Evolutionary conservation across 2,329 filamentous ascomycete genomes (phyloP), one percentile per base, ranked within the genome.

Genomic region (Cadophora gregata): DNA sequence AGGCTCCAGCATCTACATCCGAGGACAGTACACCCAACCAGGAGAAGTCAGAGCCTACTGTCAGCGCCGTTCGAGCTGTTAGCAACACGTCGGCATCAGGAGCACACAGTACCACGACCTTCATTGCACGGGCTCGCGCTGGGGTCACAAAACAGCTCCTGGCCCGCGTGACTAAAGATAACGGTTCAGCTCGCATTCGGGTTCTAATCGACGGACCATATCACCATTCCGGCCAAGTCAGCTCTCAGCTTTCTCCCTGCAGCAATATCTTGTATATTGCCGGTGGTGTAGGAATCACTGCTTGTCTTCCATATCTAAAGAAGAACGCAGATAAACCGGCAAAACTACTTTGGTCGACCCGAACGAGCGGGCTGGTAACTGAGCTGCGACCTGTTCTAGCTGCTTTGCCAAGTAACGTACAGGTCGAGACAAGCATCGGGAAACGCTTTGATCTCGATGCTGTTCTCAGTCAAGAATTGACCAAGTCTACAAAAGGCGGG

Each of bases 121-220:
- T 50, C 25, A 27, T 61, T 19, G 38, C 42, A 19, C 25, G 59
- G 19, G 45, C 59, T 33, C 42, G 59, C 2, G 31, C 36, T 9
- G 42, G 59, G 7, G 42, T 61, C 1, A 61, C 59, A 25, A 47
- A 45, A 4, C 36, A 61, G 16, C 36, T 61, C 16, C 10, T 21
- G 21, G 53, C 10, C 21, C 53, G 29, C 5, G 21, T 36, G 12
- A 2, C 29, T 2, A 56, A 36, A 19, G 33, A 33, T 2, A 24
- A 56, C 4, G 5, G 53, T 29, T 56, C 53, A 12, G 33, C 53
- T 56, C 53, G 53, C 36, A 61, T 61, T 27, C 59, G 36, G 0
- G 59, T 61, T 31, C 42, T 61, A 2, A 47, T 61, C 24, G 59
- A 61, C 16, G 36, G 36, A 21, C 59, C 59, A 47, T 61, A 61